phyloP scores from a whole-genome alignment of 805 yeast species.

The Isabelozyma heimii region DNA sequence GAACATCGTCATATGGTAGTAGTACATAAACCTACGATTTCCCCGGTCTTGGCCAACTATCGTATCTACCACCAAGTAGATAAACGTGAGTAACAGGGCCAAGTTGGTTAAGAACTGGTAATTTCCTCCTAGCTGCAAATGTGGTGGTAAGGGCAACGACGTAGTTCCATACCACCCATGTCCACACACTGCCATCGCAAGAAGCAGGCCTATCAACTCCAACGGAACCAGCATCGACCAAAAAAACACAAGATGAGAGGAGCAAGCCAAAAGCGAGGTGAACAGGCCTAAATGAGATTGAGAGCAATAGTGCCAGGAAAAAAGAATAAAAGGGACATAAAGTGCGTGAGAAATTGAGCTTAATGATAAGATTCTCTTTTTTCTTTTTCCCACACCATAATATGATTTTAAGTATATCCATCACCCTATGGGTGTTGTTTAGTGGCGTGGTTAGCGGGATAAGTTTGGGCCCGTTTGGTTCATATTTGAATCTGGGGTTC shows the following conservation, averaged over 20 bases:
- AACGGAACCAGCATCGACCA: not conserved
- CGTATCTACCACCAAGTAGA: conserved; percentile 1
- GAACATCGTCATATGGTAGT: conserved; percentile 7
- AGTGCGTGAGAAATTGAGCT: not conserved
- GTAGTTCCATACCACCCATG: conserved; percentile 12
- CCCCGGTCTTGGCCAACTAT: not conserved
- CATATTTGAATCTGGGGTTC: not conserved
- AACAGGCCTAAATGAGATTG: too few species aligned
- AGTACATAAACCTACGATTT: not conserved
- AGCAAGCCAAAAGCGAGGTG: not conserved
- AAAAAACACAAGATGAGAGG: not conserved
- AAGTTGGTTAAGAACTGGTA: conserved; percentile 23
- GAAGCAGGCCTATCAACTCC: not conserved
- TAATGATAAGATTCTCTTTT: not conserved
- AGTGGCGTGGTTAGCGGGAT: not conserved
- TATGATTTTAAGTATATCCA: too few species aligned
- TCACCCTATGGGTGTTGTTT: not conserved
- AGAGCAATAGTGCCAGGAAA: too few species aligned
- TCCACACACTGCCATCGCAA: conserved; percentile 2
- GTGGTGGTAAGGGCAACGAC: conserved; percentile 14
- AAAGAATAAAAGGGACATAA: too few species aligned
- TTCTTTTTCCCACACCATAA: not conserved
- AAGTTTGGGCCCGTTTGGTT: not conserved
- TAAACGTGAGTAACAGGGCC: conserved; percentile 8
- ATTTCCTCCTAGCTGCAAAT: conserved; percentile 17